Base-by-base conservation (phyloP, 441 rosid genomes). In the Daphne laureola region DNA sequence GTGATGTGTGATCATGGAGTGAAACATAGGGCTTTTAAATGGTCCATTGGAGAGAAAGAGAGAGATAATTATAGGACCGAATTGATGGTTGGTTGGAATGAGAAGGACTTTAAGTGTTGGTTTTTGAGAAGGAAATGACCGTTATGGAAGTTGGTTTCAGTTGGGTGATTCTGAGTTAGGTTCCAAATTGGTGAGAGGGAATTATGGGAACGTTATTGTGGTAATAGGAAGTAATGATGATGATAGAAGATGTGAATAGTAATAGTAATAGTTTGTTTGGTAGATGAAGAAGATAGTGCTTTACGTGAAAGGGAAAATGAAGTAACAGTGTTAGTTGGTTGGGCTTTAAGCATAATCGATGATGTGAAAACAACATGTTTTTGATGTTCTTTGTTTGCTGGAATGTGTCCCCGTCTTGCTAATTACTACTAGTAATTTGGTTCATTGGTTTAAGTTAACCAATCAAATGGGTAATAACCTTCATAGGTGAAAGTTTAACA, bases 321-420 rank as follows among this genome's bases (percentile, higher is more conserved):
- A 42, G 56, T 21, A 31, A 11, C 1, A 31, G 9, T 31, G 42
- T 17, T 41, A 51, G 27, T 77, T 60, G 74, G 70, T 75, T 78
- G 78, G 58, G 78, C 81, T 83, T 77, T 48, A 83, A 86, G 95
- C 79, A 77, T 55, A 73, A 78, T 78, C 83, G 71, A 76, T 21
- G 25, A 3, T 0, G 25, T 21, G 25, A 21, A 21, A 21, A 21
- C 3, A 27, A 41, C 3, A 17, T 7, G 38, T 31, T 4, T 31
- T 31, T 31, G 36, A 27, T 27, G 35, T 27, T 27, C 7, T 4
- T 3, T 27, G 35, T 27, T 27, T 27, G 7, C 4, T 27, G 35
- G 35, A 27, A 3, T 27, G 2, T 27, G 35, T 27, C 35, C 4
- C 35, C 35, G n/a, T n/a, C n/a, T n/a, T n/a, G n/a, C n/a, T n/a